Evolutionary conservation across 306 rosid species (phyloP).

Genomic region (Prosopis cineraria): DNA sequence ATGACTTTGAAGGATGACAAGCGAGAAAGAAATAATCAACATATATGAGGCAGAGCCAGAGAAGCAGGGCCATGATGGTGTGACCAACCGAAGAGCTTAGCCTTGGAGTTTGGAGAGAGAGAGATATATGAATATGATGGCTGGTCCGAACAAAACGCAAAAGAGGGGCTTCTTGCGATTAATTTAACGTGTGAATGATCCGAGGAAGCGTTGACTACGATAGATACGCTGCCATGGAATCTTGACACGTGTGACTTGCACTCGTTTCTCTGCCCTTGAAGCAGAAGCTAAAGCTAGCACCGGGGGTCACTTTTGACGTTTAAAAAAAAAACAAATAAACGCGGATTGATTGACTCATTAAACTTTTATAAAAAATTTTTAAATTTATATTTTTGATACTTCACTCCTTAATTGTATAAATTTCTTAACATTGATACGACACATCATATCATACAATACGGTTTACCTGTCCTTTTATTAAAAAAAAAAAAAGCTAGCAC

Average conservation of each 20-base stretch:
- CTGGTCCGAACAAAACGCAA: background rate
- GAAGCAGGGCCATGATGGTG: conserved; percentile 40
- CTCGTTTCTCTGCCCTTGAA: background rate
- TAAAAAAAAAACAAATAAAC: too few species aligned
- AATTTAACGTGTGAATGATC: conserved; percentile 40
- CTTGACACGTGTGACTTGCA: conserved; percentile 46
- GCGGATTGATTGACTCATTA: too few species aligned
- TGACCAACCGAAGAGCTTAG: conserved; percentile 33
- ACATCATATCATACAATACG: too few species aligned
- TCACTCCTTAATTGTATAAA: too few species aligned
- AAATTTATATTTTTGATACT: too few species aligned
- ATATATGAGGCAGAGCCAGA: conserved; percentile 34
- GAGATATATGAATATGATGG: background rate
- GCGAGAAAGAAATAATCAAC: conserved; percentile 4
- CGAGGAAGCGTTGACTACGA: conserved; percentile 64
- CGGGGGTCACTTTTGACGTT: too few species aligned
- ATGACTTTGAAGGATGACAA: conserved; percentile 11
- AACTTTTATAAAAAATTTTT: too few species aligned
- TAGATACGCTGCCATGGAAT: conserved; percentile 54
- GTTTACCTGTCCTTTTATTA: too few species aligned
- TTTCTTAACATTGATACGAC: too few species aligned
- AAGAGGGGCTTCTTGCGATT: conserved; percentile 24
- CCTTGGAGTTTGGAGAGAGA: background rate
- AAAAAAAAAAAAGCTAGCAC: too few species aligned
- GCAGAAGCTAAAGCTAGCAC: background rate